These are phyloP conservation scores for Phaseolus lunatus DNA, from an alignment of 306 rosid genomes.

Conservation along the genomic window DNA sequence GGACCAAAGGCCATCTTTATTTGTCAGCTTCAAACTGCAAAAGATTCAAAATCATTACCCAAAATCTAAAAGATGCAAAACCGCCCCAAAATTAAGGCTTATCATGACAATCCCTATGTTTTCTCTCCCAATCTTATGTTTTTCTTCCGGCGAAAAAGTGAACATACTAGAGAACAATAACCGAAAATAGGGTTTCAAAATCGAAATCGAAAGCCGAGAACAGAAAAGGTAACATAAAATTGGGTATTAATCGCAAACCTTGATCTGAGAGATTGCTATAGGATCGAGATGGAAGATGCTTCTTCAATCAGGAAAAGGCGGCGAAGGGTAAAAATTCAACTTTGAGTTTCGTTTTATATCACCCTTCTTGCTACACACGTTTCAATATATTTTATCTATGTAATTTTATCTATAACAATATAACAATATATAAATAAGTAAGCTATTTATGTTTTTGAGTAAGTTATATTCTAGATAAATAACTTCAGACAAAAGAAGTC, in stretches of 20 bases:
- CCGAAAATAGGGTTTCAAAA: constrained; percentile 4
- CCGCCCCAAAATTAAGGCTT: neutral
- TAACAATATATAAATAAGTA: too few species aligned
- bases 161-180: neutral
- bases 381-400: too few species aligned
- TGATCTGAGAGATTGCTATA: neutral
- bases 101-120: neutral
- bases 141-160: neutral
- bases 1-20: constrained; percentile 60
- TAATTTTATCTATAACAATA: too few species aligned
- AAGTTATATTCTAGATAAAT: too few species aligned
- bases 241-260: constrained; percentile 22
- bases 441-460: too few species aligned
- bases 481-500: too few species aligned
- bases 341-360: neutral
- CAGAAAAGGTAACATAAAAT: neutral
- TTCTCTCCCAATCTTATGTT: neutral
- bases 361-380: neutral
- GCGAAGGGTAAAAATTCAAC: neutral
- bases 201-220: neutral
- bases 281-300: neutral
- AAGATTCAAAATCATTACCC: neutral
- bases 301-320: neutral
- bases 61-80: neutral
- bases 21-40: constrained; percentile 46